Evolutionary conservation across 2,329 filamentous ascomycete species (phyloP), one percentile per base, ranked within the genome.

Genomic region (Penicillium expansum): DNA sequence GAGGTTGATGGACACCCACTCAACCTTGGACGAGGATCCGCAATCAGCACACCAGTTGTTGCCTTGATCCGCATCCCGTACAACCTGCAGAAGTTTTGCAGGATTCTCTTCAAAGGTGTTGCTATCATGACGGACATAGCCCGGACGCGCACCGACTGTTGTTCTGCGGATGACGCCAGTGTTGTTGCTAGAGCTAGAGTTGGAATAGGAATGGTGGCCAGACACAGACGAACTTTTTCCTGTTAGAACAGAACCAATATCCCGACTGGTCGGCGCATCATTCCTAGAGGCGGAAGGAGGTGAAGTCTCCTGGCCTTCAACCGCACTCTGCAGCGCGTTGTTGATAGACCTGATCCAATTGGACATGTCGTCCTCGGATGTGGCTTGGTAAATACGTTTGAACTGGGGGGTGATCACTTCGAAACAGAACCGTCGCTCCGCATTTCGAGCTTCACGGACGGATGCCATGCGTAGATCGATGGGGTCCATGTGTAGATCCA

Each of bases 1-100:
- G 5, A 99, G 82, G 68, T 99, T 99, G 76, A 99, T 96, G 0
- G 94, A 97, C 29, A 97, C 94, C 94, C 94, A 99, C 74, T 99
- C 94, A 22, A 96, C 92, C 77, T 97, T 97, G 69, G 87, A 85
- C 33, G 89, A 88, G 8, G 92, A 95, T 11, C 91, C 90, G 70
- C 94, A 99, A 73, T 99, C 94, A 16, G 94, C 94, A 71, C 94
- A 99, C 83, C 89, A 90, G 64, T 86, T 88, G 74, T 99, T 99
- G 39, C 91, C 92, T 67, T 96, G 89, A 69, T 99, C 94, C 48
- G 89, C 90, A 56, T 95, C 90, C 48, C 93, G 88, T 41, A 99
- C 85, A 70, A 89, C 86, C 71, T 96, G 91, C 5, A 99, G 82
- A 9, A 99, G 80, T 71, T 88, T 92, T 59, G 93, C 90, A 0